Base-by-base conservation (phyloP, 2,329 filamentous ascomycete species). In the Bisporella sp. region DNA sequence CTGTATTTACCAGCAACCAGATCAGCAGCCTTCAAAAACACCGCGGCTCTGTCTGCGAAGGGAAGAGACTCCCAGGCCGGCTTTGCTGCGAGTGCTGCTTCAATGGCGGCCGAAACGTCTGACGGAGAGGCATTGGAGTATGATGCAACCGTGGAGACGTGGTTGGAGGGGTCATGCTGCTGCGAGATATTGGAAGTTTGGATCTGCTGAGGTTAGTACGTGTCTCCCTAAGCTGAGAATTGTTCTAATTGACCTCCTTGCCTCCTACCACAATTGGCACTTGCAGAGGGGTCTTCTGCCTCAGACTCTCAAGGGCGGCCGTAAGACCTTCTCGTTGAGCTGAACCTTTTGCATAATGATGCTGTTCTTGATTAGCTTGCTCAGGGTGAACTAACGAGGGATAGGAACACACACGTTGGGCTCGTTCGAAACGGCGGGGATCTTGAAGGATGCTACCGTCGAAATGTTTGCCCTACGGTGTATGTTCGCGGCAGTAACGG, bases 11-110 rank as follows among this genome's bases (percentile, higher is more conserved):
- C 86, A 46, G 87, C 76, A 59, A 97, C 81, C 54, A 97, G 76
- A 67, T 97, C 92, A 32, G 92, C 92, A 3, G 93, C 92, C 77
- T 96, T 96, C 64, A 97, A 80, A 74, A 97, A 97, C 66, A 97
- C 79, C 51, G 90, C 87, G 6, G 92, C 92, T 48, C 92, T 83
- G 70, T 97, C 92, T 46, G 87, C 82, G 64, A 97, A 97, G 9
- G 92, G 88, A 21, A 95, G 76, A 4, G 79, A 76, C 64, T 92
- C 89, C 92, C 93, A 97, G 31, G 82, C 79, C 47, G 82, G 76
- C 73, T 95, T 93, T 46, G 91, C 51, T 3, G 51, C 54, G 37
- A 55, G 49, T 1, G 51, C 54, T 32, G 51, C 47, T 12, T 52
- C 49, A 41, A 54, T 56, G 3, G 54, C 54, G 39, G 75, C 75